A percentile compares a stretch with the other conserved stretches of the same genome.
Conservation (phyloP, 441 rosid species). For the Croton setiger region DNA sequence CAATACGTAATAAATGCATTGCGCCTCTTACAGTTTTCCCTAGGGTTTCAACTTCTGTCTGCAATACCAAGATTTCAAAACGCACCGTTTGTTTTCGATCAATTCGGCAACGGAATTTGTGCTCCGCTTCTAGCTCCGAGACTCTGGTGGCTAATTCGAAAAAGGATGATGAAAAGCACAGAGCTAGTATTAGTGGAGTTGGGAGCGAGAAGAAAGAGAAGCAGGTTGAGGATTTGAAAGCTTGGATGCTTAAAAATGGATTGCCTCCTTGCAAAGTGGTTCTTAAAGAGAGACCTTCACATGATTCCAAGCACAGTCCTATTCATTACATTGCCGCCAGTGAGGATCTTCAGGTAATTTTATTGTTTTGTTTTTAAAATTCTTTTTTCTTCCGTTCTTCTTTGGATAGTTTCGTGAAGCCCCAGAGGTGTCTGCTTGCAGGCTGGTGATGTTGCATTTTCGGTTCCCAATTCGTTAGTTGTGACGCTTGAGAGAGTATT, state of each 20-base stretch:
- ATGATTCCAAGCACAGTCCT: slow-evolving; percentile 55
- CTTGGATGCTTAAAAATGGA: slow-evolving; percentile 90
- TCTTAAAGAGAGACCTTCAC: slow-evolving; percentile 70
- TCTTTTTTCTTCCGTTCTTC: not conserved
- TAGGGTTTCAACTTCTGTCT: slow-evolving; percentile 35
- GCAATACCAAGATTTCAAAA: slow-evolving; percentile 21
- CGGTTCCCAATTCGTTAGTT: slow-evolving; percentile 78
- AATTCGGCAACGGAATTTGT: slow-evolving; percentile 29
- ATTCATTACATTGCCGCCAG: slow-evolving; percentile 91
- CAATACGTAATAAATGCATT: slow-evolving; percentile 39
- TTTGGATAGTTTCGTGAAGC: not conserved
- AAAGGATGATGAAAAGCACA: slow-evolving; percentile 39
- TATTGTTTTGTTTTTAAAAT: not conserved
- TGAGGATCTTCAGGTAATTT: slow-evolving; percentile 71
- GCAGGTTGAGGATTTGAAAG: slow-evolving; percentile 60
- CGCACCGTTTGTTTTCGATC: slow-evolving; percentile 31
- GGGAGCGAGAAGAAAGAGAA: slow-evolving; percentile 39
- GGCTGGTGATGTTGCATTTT: slow-evolving; percentile 84
- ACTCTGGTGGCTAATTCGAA: slow-evolving; percentile 36
- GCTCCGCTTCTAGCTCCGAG: slow-evolving; percentile 54
- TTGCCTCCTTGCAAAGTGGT: slow-evolving; percentile 83
- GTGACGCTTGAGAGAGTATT: slow-evolving; percentile 94
- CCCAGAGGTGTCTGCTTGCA: slow-evolving; percentile 25
- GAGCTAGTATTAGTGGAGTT: not conserved
- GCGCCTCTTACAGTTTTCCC: slow-evolving; percentile 27